Evolutionary conservation across 768 basidiomycete species (phyloP).

Genomic region (Sistotremastrum suecicum): DNA sequence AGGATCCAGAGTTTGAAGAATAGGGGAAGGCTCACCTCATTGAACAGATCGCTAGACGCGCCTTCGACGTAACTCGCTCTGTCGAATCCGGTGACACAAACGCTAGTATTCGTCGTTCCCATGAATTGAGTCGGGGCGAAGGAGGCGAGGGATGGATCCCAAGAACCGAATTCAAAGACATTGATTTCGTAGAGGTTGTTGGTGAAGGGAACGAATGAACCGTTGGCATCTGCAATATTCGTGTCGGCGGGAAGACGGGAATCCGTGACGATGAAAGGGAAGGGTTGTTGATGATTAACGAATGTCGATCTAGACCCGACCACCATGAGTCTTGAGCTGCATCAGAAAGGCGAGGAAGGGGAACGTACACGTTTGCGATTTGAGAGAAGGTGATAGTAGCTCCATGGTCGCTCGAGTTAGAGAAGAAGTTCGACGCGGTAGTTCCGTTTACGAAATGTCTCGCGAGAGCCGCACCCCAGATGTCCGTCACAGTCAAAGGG

Average conservation of each 20-base stretch:
- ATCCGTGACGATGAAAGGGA: conserved; percentile 24
- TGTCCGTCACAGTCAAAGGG: conserved; percentile 17
- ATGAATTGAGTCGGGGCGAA: conserved; percentile 31
- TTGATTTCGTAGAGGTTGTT: conserved; percentile 24
- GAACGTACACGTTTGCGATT: conserved; percentile 19
- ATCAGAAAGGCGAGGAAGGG: not conserved
- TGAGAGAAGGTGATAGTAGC: conserved; percentile 22
- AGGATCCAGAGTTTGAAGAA: not conserved
- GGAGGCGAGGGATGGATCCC: conserved; percentile 28
- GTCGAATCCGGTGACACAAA: conserved; percentile 63
- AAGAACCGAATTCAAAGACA: conserved; percentile 25
- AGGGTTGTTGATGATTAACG: conserved; percentile 19
- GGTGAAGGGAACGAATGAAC: conserved; percentile 16
- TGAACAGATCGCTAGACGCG: conserved; percentile 13
- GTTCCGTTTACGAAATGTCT: conserved; percentile 28
- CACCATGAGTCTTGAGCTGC: too few relatives aligned
- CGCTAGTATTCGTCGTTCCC: conserved; percentile 16
- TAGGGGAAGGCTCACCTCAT: not conserved
- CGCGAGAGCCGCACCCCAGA: conserved; percentile 15
- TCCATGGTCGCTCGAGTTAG: conserved; percentile 18
- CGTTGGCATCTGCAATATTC: conserved; percentile 9
- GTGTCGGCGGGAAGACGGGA: conserved; percentile 15
- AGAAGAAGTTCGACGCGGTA: conserved; percentile 16
- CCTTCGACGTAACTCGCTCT: conserved; percentile 38
- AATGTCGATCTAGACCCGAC: too few relatives aligned